Evolutionary conservation across 352 stramenopile genomes (phyloP).

Genomic region (Globisporangium carolinianum): DNA sequence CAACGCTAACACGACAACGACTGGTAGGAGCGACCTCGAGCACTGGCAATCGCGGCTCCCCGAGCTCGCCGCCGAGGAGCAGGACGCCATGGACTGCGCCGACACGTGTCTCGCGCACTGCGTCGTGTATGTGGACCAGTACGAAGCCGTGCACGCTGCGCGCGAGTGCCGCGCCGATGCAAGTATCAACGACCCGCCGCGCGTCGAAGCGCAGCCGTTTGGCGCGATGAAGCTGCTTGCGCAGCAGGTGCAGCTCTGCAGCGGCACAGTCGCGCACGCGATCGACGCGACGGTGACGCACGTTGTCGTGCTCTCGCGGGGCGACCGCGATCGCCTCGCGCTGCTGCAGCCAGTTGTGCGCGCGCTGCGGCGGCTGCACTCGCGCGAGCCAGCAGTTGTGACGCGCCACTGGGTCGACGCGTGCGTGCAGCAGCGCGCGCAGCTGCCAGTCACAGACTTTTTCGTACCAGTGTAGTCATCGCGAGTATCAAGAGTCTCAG

Average conservation of each 20-base stretch:
- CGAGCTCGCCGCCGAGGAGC: constrained; percentile 42
- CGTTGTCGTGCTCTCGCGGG: constrained; percentile 31
- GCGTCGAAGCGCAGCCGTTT: constrained; percentile 18
- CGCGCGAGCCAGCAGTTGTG: constrained; percentile 47
- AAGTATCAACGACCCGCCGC: not conserved
- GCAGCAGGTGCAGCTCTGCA: constrained; percentile 56
- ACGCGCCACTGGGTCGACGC: constrained; percentile 54
- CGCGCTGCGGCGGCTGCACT: constrained; percentile 29
- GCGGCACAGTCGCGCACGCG: constrained; percentile 26
- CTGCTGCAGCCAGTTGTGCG: constrained; percentile 39
- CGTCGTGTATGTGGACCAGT: constrained; percentile 54
- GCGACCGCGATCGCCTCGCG: constrained; percentile 22
- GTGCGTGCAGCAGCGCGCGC: constrained; percentile 33
- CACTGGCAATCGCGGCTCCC: constrained; percentile 47
- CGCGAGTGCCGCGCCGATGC: not conserved
- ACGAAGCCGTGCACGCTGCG: constrained; percentile 13
- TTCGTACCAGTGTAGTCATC: constrained; percentile 38
- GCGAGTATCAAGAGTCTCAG: no score
- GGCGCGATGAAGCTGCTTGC: constrained; percentile 40
- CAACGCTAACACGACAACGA: no score
- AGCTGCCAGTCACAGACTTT: constrained; percentile 51
- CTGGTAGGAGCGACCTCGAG: not conserved
- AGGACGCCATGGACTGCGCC: constrained; percentile 56
- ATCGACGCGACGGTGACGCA: constrained; percentile 58
- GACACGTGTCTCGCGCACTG: constrained; percentile 75